A percentile compares a stretch with the other conserved stretches of the same genome.
Evolutionary conservation across 768 basidiomycete genomes (phyloP).

Genomic region (Phallus indusiatus): DNA sequence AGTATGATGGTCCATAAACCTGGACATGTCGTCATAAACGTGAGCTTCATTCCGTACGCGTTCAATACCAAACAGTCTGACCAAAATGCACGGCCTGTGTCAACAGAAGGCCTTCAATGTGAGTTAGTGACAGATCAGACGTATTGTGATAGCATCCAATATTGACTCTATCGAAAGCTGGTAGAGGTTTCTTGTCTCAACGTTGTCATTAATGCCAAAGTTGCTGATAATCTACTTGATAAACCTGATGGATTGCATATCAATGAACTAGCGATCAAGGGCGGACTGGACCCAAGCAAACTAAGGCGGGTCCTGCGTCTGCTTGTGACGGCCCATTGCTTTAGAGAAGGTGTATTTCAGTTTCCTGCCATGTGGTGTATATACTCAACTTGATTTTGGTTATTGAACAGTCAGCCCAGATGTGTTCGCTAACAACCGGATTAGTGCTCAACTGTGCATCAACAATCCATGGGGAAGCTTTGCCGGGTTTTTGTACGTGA

Average conservation of each 20-base stretch:
- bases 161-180: neutral
- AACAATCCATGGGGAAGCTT: conserved; percentile 12
- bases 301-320: conserved; percentile 30
- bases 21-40: neutral
- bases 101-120: too few species aligned
- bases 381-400: neutral
- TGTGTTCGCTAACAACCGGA: conserved; percentile 33
- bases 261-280: conserved; percentile 21
- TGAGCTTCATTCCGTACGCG: too few species aligned
- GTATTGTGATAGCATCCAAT: too few species aligned
- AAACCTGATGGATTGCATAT: conserved; percentile 29
- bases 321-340: conserved; percentile 32
- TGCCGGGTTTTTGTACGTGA: neutral
- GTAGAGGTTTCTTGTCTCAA: conserved; percentile 21
- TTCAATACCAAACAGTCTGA: too few species aligned
- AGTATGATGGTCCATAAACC: neutral
- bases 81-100: too few species aligned
- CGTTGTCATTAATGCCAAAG: conserved; percentile 25
- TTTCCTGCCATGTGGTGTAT: neutral
- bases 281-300: conserved; percentile 27
- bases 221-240: conserved; percentile 30
- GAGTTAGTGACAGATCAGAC: too few species aligned
- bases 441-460: conserved; percentile 24
- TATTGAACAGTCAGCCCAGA: conserved; percentile 22
- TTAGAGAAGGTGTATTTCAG: conserved; percentile 25